Evolutionary conservation across 2,329 filamentous ascomycete species (phyloP), one percentile per base, ranked within the genome.

Genomic region (Fusarium sterilihyphosum): DNA sequence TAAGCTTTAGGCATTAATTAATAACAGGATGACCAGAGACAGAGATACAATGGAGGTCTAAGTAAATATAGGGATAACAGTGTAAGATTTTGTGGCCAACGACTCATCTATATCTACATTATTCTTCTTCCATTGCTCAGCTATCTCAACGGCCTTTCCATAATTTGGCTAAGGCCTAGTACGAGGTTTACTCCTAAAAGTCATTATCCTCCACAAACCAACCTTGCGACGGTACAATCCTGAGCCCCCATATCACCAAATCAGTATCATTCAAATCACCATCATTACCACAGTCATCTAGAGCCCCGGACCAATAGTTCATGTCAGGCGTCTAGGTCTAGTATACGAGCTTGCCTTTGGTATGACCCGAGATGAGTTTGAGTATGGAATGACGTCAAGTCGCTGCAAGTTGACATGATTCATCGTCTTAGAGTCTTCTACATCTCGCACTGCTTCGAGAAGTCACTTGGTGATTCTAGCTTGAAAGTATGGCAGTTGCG

Each of bases 31-130:
- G n/a, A n/a, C n/a, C n/a, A 18, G 35, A 18, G 7, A 35, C 33
- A 3, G 14, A 35, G 33, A 16, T 35, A 35, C 14, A 35, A 16
- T 7, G 14, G 14, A 35, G 14, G 14, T 35, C 0, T 16, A 4
- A 16, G 33, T 35, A 3, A 16, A 16, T 35, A 8, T 16, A 7
- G 33, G 20, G 2, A n/a, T 2, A n/a, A 3, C 10, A n/a, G 1
- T n/a, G 14, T 12, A 0, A 13, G 8, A 6, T 0, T 5, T 31
- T 3, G 11, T 50, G 12, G 10, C 47, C 29, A 31, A 17, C 7
- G 47, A n/a, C 10, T 31, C 10, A 11, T 49, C 46, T 3, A 12
- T 7, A 5, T 49, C 4, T 3, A 50, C 29, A 4, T 31, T 29
- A 31, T 50, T n/a, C 26, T 17, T 31, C 5, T n/a, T 14, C 20